Percentiles rank a stretch among this genome's conserved stretches.
These are phyloP conservation scores for Carex kokanica DNA, from an alignment of 176 grass and related monocot genomes.

Conservation along the genomic window DNA sequence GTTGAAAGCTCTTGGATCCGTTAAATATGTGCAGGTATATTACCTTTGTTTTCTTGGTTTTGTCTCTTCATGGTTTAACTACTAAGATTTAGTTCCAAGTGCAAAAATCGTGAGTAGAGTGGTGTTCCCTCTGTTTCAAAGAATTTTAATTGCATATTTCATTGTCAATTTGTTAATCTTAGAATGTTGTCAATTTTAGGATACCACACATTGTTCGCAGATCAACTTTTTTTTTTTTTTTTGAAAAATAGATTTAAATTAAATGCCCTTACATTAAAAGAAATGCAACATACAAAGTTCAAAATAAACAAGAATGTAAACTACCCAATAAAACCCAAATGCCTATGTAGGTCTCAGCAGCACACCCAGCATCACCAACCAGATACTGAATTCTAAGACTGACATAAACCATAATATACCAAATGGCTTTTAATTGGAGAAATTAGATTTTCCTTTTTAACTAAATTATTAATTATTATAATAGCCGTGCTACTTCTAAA, in stretches of 20 bases:
- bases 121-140: not conserved
- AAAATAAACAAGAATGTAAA: too few species aligned
- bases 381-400: too few species aligned
- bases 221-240: not conserved
- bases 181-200: not conserved
- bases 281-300: too few species aligned
- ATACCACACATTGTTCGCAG: not conserved
- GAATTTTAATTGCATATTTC: not conserved
- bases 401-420: not conserved
- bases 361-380: too few species aligned
- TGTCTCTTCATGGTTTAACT: not conserved
- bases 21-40: constrained; percentile 83
- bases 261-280: too few species aligned
- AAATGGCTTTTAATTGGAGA: not conserved
- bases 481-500: not conserved
- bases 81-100: not conserved
- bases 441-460: not conserved
- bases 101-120: not conserved
- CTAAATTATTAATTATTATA: not conserved
- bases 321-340: too few species aligned
- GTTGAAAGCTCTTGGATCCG: constrained; percentile 45
- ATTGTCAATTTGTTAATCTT: not conserved
- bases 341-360: too few species aligned
- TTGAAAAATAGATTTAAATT: too few species aligned
- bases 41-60: not conserved